Conservation (phyloP, 1,284 basidiomycete genomes). For the Filobasidium uniguttulatum region DNA sequence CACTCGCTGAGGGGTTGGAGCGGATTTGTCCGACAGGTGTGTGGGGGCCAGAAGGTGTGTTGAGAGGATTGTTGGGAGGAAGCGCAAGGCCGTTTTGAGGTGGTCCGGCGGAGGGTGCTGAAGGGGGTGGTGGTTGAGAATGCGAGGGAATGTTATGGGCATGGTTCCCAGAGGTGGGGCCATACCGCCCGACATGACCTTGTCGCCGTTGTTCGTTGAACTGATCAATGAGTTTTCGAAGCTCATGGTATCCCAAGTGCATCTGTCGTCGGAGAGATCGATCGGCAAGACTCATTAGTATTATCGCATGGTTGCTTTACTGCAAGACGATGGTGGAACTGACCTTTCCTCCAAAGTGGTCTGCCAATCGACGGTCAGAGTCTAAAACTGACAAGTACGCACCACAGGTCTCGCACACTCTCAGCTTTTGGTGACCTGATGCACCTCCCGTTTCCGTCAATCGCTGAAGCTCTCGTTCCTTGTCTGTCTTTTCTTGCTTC, state of each 20-base stretch:
- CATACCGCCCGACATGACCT: slow-evolving; percentile 46
- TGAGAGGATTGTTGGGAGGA: neutral
- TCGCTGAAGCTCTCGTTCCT: slow-evolving; percentile 92
- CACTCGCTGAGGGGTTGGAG: slow-evolving; percentile 14
- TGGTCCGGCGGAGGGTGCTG: slow-evolving; percentile 16
- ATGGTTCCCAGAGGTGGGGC: slow-evolving; percentile 3
- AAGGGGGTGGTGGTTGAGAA: slow-evolving; percentile 21
- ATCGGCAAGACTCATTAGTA: neutral
- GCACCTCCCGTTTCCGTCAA: slow-evolving; percentile 96
- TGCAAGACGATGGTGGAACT: slow-evolving; percentile 21
- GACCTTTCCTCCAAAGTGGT: slow-evolving; percentile 99
- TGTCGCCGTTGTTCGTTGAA: slow-evolving; percentile 79
- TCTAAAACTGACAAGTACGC: slow-evolving; percentile 96
- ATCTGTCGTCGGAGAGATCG: slow-evolving; percentile 46
- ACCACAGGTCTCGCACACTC: slow-evolving; percentile 98
- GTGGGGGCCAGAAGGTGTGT: neutral
- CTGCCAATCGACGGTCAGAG: slow-evolving; percentile 93
- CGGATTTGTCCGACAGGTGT: neutral
- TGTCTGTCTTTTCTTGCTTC: slow-evolving; percentile 89
- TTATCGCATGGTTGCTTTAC: neutral
- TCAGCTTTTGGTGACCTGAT: slow-evolving; percentile 95
- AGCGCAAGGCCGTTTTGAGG: neutral
- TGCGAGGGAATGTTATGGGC: neutral
- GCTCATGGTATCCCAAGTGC: slow-evolving; percentile 96
- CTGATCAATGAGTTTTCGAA: slow-evolving; percentile 80